Conservation (phyloP, 176 grass and related monocot species). For the Cocos nucifera region DNA sequence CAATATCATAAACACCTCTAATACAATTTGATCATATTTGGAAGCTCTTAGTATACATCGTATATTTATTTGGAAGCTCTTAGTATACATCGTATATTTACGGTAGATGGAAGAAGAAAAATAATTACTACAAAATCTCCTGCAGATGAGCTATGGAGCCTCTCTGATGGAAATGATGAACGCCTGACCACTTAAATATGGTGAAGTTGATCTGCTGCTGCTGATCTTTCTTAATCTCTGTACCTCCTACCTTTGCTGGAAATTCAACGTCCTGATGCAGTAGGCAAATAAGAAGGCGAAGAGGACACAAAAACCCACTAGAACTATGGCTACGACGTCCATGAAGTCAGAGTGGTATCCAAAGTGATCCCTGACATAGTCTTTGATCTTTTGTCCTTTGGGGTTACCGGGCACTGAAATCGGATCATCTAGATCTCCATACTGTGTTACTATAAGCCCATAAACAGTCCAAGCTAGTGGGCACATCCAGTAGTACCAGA, state of each 20-base stretch:
- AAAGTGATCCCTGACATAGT: constrained; percentile 64
- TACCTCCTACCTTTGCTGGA: constrained; percentile 61
- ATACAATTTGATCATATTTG: no score
- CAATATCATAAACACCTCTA: no score
- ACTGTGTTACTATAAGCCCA: constrained; percentile 92
- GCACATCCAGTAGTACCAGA: constrained; percentile 99
- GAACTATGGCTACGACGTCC: constrained; percentile 52
- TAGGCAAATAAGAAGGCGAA: constrained; percentile 86
- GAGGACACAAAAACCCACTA: constrained; percentile 60
- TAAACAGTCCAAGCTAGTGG: constrained; percentile 97
- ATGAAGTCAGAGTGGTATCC: constrained; percentile 71
- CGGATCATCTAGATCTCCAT: constrained; percentile 48
- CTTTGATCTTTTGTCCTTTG: constrained; percentile 31
- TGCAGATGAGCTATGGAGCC: no score
- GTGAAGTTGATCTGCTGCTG: background rate
- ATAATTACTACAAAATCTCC: no score
- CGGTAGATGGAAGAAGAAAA: no score
- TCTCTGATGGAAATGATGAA: no score
- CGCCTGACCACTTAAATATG: no score
- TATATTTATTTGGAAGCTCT: no score
- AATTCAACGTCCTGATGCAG: constrained; percentile 90
- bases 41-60: no score
- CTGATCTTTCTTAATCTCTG: background rate
- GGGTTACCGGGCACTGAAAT: constrained; percentile 35
- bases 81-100: no score